Percentiles rank a stretch among this genome's conserved stretches.
Evolutionary conservation across 2,329 filamentous ascomycete species (phyloP).

Genomic region (Geoglossum cookeanum): DNA sequence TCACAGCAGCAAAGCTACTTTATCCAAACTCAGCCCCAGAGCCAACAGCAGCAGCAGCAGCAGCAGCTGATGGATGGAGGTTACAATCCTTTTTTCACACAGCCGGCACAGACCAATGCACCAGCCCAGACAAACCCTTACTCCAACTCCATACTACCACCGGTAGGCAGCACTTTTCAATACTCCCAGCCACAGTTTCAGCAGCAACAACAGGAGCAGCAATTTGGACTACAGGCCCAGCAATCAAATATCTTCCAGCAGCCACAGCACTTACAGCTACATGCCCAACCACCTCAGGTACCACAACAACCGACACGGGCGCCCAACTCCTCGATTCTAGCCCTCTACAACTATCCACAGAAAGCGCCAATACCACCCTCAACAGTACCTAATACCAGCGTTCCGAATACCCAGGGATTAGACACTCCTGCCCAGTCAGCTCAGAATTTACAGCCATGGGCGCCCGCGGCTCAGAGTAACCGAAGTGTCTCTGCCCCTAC

Average conservation of each 20-base stretch:
- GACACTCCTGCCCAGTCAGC: not conserved
- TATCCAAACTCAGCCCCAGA: constrained; percentile 7
- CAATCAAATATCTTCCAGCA: constrained; percentile 5
- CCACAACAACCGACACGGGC: constrained; percentile 10
- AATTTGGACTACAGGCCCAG: constrained; percentile 7
- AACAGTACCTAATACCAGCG: not conserved
- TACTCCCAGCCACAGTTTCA: constrained; percentile 7
- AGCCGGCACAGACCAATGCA: not conserved
- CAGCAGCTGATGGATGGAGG: not conserved
- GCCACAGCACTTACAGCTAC: not conserved
- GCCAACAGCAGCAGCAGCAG: not conserved
- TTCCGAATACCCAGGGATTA: constrained; percentile 8
- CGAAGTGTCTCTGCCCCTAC: constrained; percentile 11
- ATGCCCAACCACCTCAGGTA: not conserved
- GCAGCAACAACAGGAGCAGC: constrained; percentile 5
- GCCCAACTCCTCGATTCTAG: constrained; percentile 27
- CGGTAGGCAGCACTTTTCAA: constrained; percentile 13
- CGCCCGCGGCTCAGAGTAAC: constrained; percentile 12
- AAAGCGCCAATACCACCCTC: constrained; percentile 17
- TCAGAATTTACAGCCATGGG: not conserved
- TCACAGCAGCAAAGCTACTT: constrained; percentile 20
- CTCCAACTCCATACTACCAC: constrained; percentile 10
- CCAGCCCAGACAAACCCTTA: constrained; percentile 6
- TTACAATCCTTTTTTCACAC: constrained; percentile 6
- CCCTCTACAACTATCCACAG: constrained; percentile 25